Conservation (phyloP, 805 yeast genomes). For the Blastobotrys muscicola region DNA sequence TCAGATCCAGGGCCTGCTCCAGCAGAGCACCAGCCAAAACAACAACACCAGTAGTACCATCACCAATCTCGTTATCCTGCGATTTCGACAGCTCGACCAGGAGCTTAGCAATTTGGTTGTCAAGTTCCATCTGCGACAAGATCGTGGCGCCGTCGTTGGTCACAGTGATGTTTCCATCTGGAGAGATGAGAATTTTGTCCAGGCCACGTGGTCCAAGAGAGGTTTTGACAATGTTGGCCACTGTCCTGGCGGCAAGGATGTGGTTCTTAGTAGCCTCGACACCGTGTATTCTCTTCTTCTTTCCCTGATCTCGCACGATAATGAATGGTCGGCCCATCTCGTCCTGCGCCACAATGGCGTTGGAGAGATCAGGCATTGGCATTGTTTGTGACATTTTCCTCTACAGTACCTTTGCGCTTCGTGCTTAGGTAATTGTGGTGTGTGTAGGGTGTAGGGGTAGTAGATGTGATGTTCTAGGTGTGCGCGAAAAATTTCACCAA, state of each 20-base stretch:
- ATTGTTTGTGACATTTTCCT: slow-evolving; percentile 7
- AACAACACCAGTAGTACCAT: slow-evolving; percentile 98
- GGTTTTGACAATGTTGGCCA: slow-evolving; percentile 83
- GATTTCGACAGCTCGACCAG: slow-evolving; percentile 88
- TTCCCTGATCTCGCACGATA: slow-evolving; percentile 81
- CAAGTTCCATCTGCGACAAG: slow-evolving; percentile 88
- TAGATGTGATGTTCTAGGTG: neutral
- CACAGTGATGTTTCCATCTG: slow-evolving; percentile 96
- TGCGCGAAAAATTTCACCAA: slow-evolving; percentile 4
- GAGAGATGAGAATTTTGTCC: slow-evolving; percentile 89
- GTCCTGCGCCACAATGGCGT: slow-evolving; percentile 98
- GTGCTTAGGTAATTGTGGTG: neutral
- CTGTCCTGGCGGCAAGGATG: slow-evolving; percentile 89
- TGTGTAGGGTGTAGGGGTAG: neutral
- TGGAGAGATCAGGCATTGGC: slow-evolving; percentile 83
- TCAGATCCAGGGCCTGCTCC: slow-evolving; percentile 88
- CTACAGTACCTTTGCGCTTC: neutral
- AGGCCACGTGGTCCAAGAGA: slow-evolving; percentile 98
- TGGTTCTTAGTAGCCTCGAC: slow-evolving; percentile 73
- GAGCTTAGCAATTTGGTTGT: slow-evolving; percentile 90
- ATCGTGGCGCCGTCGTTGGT: slow-evolving; percentile 99
- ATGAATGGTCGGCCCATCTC: slow-evolving; percentile 99
- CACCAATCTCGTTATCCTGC: slow-evolving; percentile 98
- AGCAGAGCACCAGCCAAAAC: slow-evolving; percentile 89
- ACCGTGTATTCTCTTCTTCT: slow-evolving; percentile 58